Conservation (phyloP, 2,329 filamentous ascomycete genomes). For the Pseudogymnoascus sp. region DNA sequence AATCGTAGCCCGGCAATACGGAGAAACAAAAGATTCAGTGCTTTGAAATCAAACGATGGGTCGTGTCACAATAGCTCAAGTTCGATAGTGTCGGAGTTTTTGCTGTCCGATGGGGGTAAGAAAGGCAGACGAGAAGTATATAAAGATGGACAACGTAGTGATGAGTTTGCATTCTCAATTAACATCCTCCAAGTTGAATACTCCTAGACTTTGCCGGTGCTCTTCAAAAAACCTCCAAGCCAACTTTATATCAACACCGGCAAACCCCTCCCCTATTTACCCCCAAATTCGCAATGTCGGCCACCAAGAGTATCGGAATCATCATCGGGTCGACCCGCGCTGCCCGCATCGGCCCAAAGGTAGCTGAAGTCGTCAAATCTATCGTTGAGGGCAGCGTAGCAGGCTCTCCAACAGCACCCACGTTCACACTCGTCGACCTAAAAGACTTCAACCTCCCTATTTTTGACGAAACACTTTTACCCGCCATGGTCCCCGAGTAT, state of each 20-base stretch:
- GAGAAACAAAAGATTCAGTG: neutral
- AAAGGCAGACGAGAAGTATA: neutral
- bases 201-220: neutral
- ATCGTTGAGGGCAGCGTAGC: constrained; percentile 23
- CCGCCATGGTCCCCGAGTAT: constrained; percentile 31
- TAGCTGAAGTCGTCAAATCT: constrained; percentile 30
- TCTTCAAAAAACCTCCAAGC: neutral
- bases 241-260: neutral
- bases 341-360: constrained; percentile 29
- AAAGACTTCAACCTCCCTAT: constrained; percentile 36
- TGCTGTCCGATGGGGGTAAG: neutral
- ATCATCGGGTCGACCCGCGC: constrained; percentile 32
- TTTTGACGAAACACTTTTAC: constrained; percentile 36
- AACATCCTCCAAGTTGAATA: neutral
- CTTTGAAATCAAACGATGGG: neutral
- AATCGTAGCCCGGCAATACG: neutral
- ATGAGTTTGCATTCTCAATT: neutral
- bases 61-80: neutral
- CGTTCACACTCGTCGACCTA: constrained; percentile 31
- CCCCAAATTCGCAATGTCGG: neutral
- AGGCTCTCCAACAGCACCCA: constrained; percentile 12
- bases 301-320: constrained; percentile 25
- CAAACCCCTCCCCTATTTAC: neutral
- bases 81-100: neutral
- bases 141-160: neutral